Evolutionary conservation across 176 grass and related monocot species (phyloP).

Genomic region (Ensete ventricosum): DNA sequence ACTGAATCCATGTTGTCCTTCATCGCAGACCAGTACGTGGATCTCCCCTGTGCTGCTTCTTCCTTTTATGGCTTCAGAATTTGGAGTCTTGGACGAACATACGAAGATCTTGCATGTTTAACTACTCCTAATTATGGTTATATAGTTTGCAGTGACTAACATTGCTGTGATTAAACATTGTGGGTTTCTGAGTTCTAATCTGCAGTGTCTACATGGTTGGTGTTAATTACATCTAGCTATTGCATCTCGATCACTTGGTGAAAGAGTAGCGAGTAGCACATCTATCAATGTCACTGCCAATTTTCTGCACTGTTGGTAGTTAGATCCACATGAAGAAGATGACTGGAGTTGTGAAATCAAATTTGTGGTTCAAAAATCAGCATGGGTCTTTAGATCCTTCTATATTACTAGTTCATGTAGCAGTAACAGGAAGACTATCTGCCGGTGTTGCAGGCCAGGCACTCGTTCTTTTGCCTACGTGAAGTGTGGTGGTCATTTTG

Average conservation of each 20-base stretch:
- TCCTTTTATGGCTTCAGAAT: too few relatives aligned
- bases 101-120: neutral
- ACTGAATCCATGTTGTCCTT: slow-evolving; percentile 64
- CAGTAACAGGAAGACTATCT: neutral
- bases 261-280: neutral
- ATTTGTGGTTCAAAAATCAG: neutral
- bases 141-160: neutral
- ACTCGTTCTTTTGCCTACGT: neutral
- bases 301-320: neutral
- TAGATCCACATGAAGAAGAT: neutral
- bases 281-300: neutral
- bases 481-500: neutral
- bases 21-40: slow-evolving; percentile 79
- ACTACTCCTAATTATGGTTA: neutral
- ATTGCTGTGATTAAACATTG: neutral
- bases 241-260: neutral
- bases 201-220: neutral
- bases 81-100: neutral
- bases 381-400: neutral
- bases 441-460: neutral
- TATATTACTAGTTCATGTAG: neutral
- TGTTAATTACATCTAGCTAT: neutral
- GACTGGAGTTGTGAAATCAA: neutral
- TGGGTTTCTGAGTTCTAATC: neutral
- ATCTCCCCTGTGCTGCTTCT: neutral